Evolutionary conservation across 768 basidiomycete species (phyloP).

Genomic region (Lactifluus echinatus): DNA sequence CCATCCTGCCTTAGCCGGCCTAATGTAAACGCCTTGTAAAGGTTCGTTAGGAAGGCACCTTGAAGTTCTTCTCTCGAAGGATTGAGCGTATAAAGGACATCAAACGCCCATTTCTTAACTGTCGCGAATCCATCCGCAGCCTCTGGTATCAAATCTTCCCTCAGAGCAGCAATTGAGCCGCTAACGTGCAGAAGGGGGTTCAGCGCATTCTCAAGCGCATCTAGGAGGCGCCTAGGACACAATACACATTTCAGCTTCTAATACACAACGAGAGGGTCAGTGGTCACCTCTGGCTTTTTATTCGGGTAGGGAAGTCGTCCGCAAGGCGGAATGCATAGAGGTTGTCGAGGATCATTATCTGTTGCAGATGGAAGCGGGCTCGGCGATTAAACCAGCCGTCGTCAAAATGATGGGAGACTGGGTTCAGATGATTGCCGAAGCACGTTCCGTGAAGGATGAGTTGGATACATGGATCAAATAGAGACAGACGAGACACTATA

Average conservation of each 20-base stretch:
- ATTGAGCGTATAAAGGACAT: conserved; percentile 30
- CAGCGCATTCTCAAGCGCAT: conserved; percentile 38
- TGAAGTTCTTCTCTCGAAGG: conserved; percentile 16
- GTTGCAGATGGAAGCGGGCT: conserved; percentile 39
- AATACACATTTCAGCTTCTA: background rate
- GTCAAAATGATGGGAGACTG: conserved; percentile 29
- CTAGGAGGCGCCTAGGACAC: background rate
- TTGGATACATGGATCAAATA: conserved; percentile 9
- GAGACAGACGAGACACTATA: background rate
- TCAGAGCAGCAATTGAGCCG: conserved; percentile 35
- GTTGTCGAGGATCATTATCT: conserved; percentile 39
- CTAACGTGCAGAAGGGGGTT: conserved; percentile 40
- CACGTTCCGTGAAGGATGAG: conserved; percentile 33
- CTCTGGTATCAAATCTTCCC: conserved; percentile 33
- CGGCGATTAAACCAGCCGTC: conserved; percentile 34
- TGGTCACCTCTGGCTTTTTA: conserved; percentile 4
- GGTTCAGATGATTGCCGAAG: conserved; percentile 28
- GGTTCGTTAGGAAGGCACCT: conserved; percentile 32
- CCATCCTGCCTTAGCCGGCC: conserved; percentile 11
- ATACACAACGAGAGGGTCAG: background rate
- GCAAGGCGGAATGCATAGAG: conserved; percentile 14
- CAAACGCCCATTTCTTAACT: conserved; percentile 39
- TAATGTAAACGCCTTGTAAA: conserved; percentile 33
- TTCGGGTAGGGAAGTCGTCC: background rate
- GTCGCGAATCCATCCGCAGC: conserved; percentile 30